Base-by-base conservation (phyloP, 1,284 basidiomycete genomes). In the Earliella scabrosa region DNA sequence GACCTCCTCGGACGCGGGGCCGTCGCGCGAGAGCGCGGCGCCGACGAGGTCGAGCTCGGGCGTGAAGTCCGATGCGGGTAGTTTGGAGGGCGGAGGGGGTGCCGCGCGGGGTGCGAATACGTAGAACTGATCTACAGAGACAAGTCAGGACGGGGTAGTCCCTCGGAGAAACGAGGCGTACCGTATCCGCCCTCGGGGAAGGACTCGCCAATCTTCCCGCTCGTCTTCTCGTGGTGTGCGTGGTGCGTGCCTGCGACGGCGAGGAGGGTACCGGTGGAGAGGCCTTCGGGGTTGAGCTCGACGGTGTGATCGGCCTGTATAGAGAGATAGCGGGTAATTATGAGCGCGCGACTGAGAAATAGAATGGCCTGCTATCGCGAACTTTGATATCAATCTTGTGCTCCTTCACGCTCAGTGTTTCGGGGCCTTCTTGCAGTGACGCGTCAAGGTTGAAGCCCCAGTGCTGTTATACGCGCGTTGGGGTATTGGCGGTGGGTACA, bases 361-460 rank as follows among this genome's bases (percentile, higher is more conserved):
- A 24, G 23, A 23, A 41, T 26, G 20, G 21, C 7, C 14, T 23
- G 29, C 13, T 21, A 13, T 10, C 14, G 58, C 53, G 24, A 54
- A 82, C 86, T 73, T 83, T 82, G 66, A 90, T 82, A 4, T 75
- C 78, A 31, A 90, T 69, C 27, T 69, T 75, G 64, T 90, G 87
- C 29, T 80, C 74, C 65, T 82, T 80, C 41, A 90, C 78, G 26
- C 75, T 76, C 29, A 81, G 69, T 3, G 64, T 67, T 8, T 73
- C 68, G 7, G 52, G 39, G 13, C 57, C 60, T 4, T 57, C 57
- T 45, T 77, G 68, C 32, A 87, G 71, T 59, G 86, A 88, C 1
- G 86, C 87, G 43, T 88, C 85, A 11, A 91, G 80, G 65, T 91
- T 90, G 77, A 90, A 91, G 29, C 88, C 89, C 88, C 88, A 90